Conservation (phyloP, 257 asterid genomes). For the Paraleonurus japonicus region DNA sequence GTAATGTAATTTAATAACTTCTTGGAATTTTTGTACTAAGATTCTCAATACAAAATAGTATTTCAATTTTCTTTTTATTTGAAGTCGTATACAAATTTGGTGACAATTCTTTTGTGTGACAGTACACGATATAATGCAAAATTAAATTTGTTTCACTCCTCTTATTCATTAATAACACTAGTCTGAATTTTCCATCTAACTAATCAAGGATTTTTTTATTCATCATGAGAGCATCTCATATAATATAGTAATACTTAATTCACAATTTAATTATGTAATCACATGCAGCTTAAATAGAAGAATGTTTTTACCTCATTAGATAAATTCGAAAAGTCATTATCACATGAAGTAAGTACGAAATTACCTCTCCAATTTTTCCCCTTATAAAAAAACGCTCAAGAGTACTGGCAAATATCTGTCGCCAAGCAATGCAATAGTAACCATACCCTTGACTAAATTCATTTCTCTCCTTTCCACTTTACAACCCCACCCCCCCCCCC, state of each 20-base stretch:
- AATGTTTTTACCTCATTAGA: not conserved
- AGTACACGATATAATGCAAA: no score
- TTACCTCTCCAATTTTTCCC: not conserved
- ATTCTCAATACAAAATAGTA: not conserved
- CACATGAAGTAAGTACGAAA: constrained; percentile 25
- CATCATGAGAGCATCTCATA: not conserved
- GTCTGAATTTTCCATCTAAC: no score
- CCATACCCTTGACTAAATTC: constrained; percentile 40
- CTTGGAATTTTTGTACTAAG: not conserved
- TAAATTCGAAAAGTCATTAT: constrained; percentile 37
- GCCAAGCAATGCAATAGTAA: constrained; percentile 42
- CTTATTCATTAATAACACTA: no score
- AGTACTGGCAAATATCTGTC: constrained; percentile 64
- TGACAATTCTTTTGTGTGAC: no score
- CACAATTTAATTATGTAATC: not conserved
- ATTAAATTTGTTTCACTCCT: no score
- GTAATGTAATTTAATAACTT: not conserved
- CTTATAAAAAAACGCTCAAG: not conserved
- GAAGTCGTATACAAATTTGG: no score
- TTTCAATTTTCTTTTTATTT: no score
- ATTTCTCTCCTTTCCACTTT: not conserved
- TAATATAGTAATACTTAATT: no score
- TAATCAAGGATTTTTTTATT: no score
- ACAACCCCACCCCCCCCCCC: not conserved
- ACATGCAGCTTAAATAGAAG: not conserved